Percentiles rank a stretch among this genome's conserved stretches.
phyloP scores from a whole-genome alignment of 306 rosid species.

The Gastrolobium bilobum region DNA sequence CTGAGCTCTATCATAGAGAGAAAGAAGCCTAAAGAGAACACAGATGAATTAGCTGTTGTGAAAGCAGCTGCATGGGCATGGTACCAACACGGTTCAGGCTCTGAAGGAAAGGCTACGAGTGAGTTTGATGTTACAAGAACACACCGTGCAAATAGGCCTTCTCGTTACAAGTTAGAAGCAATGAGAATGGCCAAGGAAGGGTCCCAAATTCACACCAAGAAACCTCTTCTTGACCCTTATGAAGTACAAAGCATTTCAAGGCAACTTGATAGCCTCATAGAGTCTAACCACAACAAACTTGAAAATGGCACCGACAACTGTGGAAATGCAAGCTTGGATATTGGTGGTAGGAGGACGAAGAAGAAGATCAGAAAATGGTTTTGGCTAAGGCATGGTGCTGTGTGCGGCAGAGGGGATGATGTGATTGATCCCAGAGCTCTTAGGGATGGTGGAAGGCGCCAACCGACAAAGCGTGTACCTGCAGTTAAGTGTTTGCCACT shows the following conservation, averaged over 20 bases:
- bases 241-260: conserved; percentile 72
- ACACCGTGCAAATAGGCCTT: conserved; percentile 55
- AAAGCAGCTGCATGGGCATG: conserved; percentile 98
- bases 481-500: conserved; percentile 40
- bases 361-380: conserved; percentile 46
- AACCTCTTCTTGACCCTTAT: conserved; percentile 71
- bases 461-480: conserved; percentile 38
- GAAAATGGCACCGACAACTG: background rate
- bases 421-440: conserved; percentile 53
- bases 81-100: conserved; percentile 70
- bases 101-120: conserved; percentile 51
- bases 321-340: conserved; percentile 12
- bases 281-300: conserved; percentile 42
- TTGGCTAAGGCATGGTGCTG: conserved; percentile 54
- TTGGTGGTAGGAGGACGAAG: conserved; percentile 18
- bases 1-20: conserved; percentile 49
- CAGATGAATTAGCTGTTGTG: conserved; percentile 48
- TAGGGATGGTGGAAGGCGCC: background rate
- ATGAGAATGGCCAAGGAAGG: conserved; percentile 37
- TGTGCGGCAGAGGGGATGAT: conserved; percentile 68
- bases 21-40: conserved; percentile 37
- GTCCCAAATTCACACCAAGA: background rate
- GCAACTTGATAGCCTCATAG: conserved; percentile 57
- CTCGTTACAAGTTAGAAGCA: conserved; percentile 81
- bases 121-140: conserved; percentile 55